Percentiles rank a stretch among this genome's conserved stretches.
Evolutionary conservation across 78 protist genomes (phyloP).

Genomic region (Polysphondylium violaceum): DNA sequence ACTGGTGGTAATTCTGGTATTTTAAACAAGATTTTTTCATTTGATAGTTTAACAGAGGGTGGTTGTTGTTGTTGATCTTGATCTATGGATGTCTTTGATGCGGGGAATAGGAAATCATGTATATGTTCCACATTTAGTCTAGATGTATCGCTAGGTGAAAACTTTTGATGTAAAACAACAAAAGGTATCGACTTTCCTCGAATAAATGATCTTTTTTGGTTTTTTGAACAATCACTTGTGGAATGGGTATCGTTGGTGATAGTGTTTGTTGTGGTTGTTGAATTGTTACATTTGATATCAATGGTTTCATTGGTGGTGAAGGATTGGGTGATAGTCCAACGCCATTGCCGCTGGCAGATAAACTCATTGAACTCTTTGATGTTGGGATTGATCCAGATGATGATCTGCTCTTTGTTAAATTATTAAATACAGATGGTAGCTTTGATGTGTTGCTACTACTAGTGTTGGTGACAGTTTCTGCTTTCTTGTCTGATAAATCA

Average conservation of each 20-base stretch:
- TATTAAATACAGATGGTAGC: slow-evolving; percentile 29
- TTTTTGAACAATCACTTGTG: no score
- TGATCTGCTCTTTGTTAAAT: not conserved
- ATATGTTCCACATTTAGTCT: slow-evolving; percentile 34
- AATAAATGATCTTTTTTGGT: slow-evolving; percentile 9
- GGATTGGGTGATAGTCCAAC: no score
- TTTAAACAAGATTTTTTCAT: slow-evolving; percentile 43
- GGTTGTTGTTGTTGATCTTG: not conserved
- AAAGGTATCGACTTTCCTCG: slow-evolving; percentile 31
- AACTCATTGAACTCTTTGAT: not conserved
- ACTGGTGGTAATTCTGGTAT: slow-evolving; percentile 56
- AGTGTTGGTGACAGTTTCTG: no score
- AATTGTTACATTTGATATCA: no score
- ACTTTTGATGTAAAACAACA: slow-evolving; percentile 52
- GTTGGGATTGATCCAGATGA: no score
- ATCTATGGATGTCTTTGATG: slow-evolving; percentile 1
- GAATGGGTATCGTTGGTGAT: no score
- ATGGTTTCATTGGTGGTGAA: no score
- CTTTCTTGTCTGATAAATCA: slow-evolving; percentile 2
- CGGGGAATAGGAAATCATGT: slow-evolving; percentile 34
- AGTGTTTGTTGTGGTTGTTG: no score
- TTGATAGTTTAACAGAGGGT: not conserved
- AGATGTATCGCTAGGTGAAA: slow-evolving; percentile 29
- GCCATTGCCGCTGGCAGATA: not conserved
- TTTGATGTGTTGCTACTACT: no score